A percentile compares a stretch with the other conserved stretches of the same genome.
Evolutionary conservation across 2,329 filamentous ascomycete genomes (phyloP).

Genomic region (Didymellaceae sp.): DNA sequence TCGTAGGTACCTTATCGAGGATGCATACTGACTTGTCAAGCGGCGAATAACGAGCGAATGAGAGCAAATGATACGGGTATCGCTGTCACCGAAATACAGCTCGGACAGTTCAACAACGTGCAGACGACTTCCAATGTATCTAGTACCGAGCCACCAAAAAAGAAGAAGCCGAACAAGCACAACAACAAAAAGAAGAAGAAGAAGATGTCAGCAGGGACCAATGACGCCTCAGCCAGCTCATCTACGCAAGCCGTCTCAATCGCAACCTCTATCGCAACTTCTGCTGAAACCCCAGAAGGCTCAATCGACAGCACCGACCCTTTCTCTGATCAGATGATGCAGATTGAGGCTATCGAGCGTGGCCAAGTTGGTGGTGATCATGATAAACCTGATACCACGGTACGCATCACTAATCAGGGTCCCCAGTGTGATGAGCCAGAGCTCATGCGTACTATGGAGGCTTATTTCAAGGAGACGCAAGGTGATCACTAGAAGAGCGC

Average conservation of each 20-base stretch:
- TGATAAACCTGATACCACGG: no score
- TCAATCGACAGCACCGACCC: slow-evolving; percentile 4
- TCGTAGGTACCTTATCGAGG: no score
- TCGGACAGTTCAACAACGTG: not conserved
- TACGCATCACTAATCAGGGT: not conserved
- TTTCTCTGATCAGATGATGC: slow-evolving; percentile 1
- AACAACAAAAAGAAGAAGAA: slow-evolving; percentile 14
- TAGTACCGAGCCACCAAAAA: slow-evolving; percentile 3
- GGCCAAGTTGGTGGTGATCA: not conserved
- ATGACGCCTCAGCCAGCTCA: not conserved
- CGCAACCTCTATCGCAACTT: not conserved
- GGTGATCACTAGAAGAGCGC: not conserved
- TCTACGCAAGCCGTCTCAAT: no score
- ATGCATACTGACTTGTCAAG: no score
- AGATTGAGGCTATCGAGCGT: slow-evolving; percentile 4
- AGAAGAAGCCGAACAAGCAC: slow-evolving; percentile 10
- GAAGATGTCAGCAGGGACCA: not conserved
- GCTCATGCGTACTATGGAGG: slow-evolving; percentile 14
- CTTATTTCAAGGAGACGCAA: slow-evolving; percentile 13
- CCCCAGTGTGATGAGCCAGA: slow-evolving; percentile 1
- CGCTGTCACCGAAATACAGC: not conserved
- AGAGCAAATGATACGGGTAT: not conserved
- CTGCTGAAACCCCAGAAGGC: not conserved
- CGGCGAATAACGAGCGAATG: not conserved
- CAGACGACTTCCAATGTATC: not conserved